Evolutionary conservation across 2,329 filamentous ascomycete species (phyloP), one percentile per base, ranked within the genome.

Genomic region (Colletotrichum sojae): DNA sequence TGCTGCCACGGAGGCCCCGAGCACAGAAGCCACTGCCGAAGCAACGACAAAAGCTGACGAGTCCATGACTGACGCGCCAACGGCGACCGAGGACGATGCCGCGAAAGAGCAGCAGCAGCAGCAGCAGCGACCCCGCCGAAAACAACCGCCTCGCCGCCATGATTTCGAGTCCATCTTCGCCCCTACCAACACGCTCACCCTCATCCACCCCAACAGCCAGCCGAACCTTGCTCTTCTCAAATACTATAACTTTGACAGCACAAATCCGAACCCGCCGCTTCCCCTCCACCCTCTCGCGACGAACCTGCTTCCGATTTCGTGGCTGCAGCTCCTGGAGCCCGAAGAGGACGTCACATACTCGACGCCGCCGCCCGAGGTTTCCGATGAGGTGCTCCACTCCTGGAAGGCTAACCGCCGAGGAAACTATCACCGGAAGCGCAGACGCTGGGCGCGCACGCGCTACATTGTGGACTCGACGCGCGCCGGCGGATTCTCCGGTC

Each of bases 321-420:
- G 95, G 95, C 88, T 99, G 2, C 95, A 98, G 80, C 89, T 99
- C 5, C 83, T 98, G 16, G 87, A 92, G 25, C 96, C 96, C 0
- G 82, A 88, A 43, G 83, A 89, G 36, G 96, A 98, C 78, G 86
- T 88, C 1, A 89, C 92, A 4, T 97, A 97, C 80, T 81, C 84
- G 39, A 86, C 88, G 27, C 87, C 91, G 61, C 92, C 94, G 0
- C 84, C 89, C 0, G 77, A 82, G 0, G 83, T 91, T 1, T 75
- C 89, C 0, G 83, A 90, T 0, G 88, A 90, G 16, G 86, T 88
- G 25, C 83, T 98, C 2, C 83, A 88, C 0, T 82, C 86, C 1
- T 90, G 92, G 88, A 98, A 98, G 82, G 88, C 91, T 15, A 94
- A 91, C 71, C 94, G 95, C 66, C 88, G 95, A 40, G 92, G 92